These are phyloP conservation scores for Rhododendron ovatum DNA, from an alignment of 148 eudicot species.

Conservation along the genomic window DNA sequence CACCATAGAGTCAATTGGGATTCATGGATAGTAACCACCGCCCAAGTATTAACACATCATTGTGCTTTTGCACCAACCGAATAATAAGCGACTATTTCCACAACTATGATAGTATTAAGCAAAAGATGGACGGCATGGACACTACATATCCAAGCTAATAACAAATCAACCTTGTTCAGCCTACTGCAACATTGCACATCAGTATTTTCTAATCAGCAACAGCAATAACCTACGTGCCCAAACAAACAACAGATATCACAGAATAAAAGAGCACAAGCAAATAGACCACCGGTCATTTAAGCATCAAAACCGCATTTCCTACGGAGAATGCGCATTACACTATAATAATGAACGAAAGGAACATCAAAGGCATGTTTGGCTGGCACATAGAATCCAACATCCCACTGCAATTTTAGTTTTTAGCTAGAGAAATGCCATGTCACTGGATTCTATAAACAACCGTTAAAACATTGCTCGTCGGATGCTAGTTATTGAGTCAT, in stretches of 20 bases:
- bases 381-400: not conserved
- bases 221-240: not conserved
- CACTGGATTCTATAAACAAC: not conserved
- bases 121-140: not conserved
- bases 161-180: not conserved
- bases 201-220: not conserved
- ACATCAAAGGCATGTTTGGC: not conserved
- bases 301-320: not conserved
- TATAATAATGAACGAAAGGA: not conserved
- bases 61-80: not conserved
- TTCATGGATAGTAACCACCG: not conserved
- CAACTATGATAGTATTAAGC: not conserved
- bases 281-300: not conserved
- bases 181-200: not conserved
- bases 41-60: not conserved
- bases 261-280: not conserved
- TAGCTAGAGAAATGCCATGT: not conserved
- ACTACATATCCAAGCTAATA: not conserved
- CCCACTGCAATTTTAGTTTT: not conserved
- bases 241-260: not conserved
- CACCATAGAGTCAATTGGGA: not conserved
- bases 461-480: not conserved
- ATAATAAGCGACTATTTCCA: not conserved
- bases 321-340: not conserved
- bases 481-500: not conserved